These are phyloP conservation scores for Apodospora peruviana DNA, from an alignment of 495 filamentous ascomycete genomes.

Conservation along the genomic window DNA sequence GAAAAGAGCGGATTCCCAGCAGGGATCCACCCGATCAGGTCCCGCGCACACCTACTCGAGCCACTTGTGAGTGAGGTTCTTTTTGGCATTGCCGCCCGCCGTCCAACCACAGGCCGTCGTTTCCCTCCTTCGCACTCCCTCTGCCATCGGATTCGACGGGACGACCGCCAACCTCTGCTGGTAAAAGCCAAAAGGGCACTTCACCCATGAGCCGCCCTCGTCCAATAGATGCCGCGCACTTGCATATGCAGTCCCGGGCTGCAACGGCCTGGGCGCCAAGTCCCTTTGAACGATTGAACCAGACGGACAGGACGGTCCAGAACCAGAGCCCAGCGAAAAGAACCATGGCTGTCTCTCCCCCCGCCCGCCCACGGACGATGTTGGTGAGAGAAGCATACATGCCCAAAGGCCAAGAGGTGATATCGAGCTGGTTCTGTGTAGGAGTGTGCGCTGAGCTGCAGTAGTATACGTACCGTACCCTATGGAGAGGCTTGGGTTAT, in stretches of 20 bases:
- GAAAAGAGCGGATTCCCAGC: constrained; percentile 1
- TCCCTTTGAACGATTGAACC: no score
- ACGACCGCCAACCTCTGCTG: constrained; percentile 12
- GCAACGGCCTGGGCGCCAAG: constrained; percentile 26
- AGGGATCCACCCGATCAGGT: constrained; percentile 1
- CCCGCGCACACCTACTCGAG: not conserved
- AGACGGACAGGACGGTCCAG: not conserved
- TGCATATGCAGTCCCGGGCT: constrained; percentile 22
- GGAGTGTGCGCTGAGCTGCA: no score
- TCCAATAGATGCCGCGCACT: constrained; percentile 22
- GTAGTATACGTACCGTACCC: no score
- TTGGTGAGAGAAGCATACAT: no score
- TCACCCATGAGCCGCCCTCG: constrained; percentile 15
- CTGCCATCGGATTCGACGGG: constrained; percentile 10
- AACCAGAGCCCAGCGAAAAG: not conserved
- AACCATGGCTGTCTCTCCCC: no score
- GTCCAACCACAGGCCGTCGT: constrained; percentile 25
- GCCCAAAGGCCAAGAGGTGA: no score
- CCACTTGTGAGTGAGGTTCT: not conserved
- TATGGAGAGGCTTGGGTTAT: no score
- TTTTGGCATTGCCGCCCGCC: constrained; percentile 12
- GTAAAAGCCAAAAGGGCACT: constrained; percentile 12
- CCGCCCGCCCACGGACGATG: no score
- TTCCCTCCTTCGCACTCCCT: constrained; percentile 10
- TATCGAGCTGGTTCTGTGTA: no score